Evolutionary conservation across 345 rosid genomes (phyloP), one percentile per base, ranked within the genome.

Genomic region (Populus tremula): DNA sequence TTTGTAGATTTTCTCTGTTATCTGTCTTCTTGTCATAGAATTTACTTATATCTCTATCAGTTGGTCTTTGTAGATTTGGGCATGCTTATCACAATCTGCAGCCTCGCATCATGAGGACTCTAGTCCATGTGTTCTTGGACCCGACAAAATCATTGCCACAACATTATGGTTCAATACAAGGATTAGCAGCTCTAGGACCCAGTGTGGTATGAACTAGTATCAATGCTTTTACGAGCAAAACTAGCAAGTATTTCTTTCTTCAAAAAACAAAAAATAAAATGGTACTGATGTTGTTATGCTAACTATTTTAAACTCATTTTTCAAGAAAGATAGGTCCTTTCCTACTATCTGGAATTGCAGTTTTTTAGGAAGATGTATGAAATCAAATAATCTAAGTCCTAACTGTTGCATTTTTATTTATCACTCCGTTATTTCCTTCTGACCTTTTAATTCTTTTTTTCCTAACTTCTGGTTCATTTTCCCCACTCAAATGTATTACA

Each of bases 111-210:
- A 87, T 89, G 67, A 90, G 91, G 88, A 92, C 98, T 69, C 87
- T 94, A 39, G 89, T 94, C 39, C 96, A 94, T 91, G 88, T 89
- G 72, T 94, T 94, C 80, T 76, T 94, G 86, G 97, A 94, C 78
- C 96, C 98, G 72, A 84, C 91, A 53, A 94, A 91, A 84, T 50
- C 92, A 71, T 86, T 91, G 73, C 77, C 97, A 79, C 98, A 94
- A 73, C 98, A 94, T 82, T 94, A 89, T 67, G 97, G 98, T 74
- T 97, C 98, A 77, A 83, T 94, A 80, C 94, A 86, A 92, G 98
- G 98, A 78, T 80, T 94, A 76, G 92, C 90, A 63, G 90, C 90
- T 25, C 90, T 94, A 66, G 98, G 98, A 76, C 87, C 90, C 74
- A 84, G 84, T 73, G 92, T 89, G 97, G 98, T 94, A 93, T 75